A percentile compares a stretch with the other conserved stretches of the same genome.
Conservation (phyloP, 306 rosid species). For the Fragaria iinumae region DNA sequence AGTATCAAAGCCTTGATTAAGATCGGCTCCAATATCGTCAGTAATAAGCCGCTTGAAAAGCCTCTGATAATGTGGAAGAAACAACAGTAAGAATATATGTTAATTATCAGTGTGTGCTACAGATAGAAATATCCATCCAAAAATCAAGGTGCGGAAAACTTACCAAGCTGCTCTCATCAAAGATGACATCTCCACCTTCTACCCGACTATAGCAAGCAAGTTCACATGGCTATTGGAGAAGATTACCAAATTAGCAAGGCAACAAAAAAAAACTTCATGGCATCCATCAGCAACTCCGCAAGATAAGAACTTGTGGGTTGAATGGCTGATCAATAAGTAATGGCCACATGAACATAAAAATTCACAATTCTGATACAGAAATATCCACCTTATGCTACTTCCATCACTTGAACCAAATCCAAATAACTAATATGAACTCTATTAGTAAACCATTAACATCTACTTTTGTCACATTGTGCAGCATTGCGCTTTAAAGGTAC, state of each 20-base stretch:
- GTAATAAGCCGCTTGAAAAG: slow-evolving; percentile 87
- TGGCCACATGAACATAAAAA: neutral
- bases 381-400: neutral
- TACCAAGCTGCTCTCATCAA: slow-evolving; percentile 88
- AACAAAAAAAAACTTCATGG: neutral
- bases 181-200: slow-evolving; percentile 85
- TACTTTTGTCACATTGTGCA: neutral
- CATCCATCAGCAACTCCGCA: neutral
- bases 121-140: neutral
- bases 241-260: slow-evolving; percentile 24
- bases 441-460: neutral
- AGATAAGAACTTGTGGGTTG: neutral
- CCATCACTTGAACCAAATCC: neutral
- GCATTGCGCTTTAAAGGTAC: neutral
- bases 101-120: neutral
- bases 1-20: slow-evolving; percentile 83
- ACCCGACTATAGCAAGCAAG: slow-evolving; percentile 83
- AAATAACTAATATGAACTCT: neutral
- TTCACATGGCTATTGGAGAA: slow-evolving; percentile 70
- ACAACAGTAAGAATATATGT: neutral
- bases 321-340: neutral
- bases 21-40: slow-evolving; percentile 87
- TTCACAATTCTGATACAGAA: neutral
- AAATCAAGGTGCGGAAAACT: slow-evolving; percentile 28
- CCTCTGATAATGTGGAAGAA: slow-evolving; percentile 53